Base-by-base conservation (phyloP, 345 rosid genomes). In the Citrus australasica region DNA sequence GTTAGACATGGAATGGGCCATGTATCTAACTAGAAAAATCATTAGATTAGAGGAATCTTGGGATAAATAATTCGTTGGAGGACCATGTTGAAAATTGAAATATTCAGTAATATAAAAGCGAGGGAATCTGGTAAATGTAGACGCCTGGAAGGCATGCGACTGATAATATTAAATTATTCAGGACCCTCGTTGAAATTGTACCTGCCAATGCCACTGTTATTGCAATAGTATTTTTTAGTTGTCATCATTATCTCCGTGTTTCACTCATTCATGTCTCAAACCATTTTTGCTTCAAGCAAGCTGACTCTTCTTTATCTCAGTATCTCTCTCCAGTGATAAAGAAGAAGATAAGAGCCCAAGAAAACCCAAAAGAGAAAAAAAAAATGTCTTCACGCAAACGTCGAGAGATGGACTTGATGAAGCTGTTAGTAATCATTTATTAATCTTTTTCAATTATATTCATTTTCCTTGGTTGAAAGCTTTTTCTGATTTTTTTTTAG, bases 341-440 rank as follows among this genome's bases (percentile, higher is more conserved):
- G 59, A 74, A 77, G 66, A 48, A 51, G 61, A 72, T 64, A 69
- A 74, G 80, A 78, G 73, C 63, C 67, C 38, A 24, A 51, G 17
- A 9, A 33, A 33, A 32, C 2, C 14, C 2, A 13, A n/a, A 2
- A 2, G 46, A 8, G 9, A 1, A 37, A 33, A 58, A 73, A 22
- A 76, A 82, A 11, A 90, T 92, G 94, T 89, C 96, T 71, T 90
- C 90, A 24, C 93, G 90, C 89, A 92, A 92, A 82, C 92, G 95
- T 81, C 77, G 96, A 68, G 92, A 90, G 84, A 90, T 85, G 92
- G 96, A 92, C 82, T 81, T 89, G 88, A 90, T 89, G 96, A 92
- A 90, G 85, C 76, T 92, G 93, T 92, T 11, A 74, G 76, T 83
- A 30, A 22, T 35, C 79, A 30, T 69, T 42, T 10, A 48, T 37